Evolutionary conservation across 306 rosid genomes (phyloP), one percentile per base, ranked within the genome.

Genomic region (Sophora flavescens): DNA sequence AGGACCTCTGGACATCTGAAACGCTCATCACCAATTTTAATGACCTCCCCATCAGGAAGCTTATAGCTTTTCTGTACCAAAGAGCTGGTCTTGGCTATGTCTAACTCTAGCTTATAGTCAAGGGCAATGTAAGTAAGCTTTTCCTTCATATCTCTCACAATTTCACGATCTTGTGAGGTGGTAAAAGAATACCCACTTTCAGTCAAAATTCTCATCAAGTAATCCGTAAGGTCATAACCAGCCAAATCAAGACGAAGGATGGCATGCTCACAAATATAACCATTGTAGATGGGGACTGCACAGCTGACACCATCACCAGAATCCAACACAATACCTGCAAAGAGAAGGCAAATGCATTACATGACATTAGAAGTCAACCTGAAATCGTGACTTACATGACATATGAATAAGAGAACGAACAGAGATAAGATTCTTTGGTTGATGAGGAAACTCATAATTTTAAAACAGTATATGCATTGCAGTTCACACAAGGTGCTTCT

Each of bases 231-330:
- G 74, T 94, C 97, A 32, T 96, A 97, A 22, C 98, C 98, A 18
- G 98, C 98, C 41, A 94, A 82, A 75, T 94, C 96, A 62, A 94
- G 98, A 84, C 98, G 96, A 81, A 94, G 97, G 88, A 94, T 94
- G 81, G 98, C 98, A 67, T 94, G 98, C 52, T 96, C 96, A 28
- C 90, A 95, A 38, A 97, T 97, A 83, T 91, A 94, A 39, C 98
- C 98, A 87, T 94, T 97, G 0, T 94, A 91, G 63, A 94, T 94
- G 38, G 98, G 98, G 58, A 94, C 98, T 14, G 98, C 90, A 78
- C 91, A 97, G 75, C 98, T 91, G 80, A 94, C 98, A 87, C 98
- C 98, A 82, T 94, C 98, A 85, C 98, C 98, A 73, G 98, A 91
- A 83, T 94, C 98, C 63, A 94, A 53, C 84, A 94, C 98, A 84